Evolutionary conservation across 108 stramenopile species (phyloP).

Genomic region (Seminavis robusta): DNA sequence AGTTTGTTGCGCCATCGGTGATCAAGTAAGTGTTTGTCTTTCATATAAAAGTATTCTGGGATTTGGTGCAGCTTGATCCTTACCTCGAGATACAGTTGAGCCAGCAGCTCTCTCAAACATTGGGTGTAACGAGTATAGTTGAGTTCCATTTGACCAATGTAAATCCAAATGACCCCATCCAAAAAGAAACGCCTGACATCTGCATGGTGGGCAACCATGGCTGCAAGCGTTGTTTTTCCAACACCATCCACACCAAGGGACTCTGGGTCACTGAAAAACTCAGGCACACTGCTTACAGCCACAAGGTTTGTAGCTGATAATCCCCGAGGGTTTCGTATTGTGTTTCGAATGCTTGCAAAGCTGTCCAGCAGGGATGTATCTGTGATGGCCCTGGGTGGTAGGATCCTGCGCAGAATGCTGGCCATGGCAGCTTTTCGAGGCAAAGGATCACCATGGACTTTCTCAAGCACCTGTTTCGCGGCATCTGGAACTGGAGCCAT

Average conservation of each 20-base stretch:
- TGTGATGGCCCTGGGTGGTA: slow-evolving; percentile 40
- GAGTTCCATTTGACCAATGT: slow-evolving; percentile 44
- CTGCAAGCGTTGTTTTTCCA: slow-evolving; percentile 75
- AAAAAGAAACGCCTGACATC: slow-evolving; percentile 59
- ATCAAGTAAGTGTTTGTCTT: no score
- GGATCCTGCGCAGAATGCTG: slow-evolving; percentile 47
- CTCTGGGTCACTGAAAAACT: slow-evolving; percentile 16
- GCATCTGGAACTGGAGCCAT: slow-evolving; percentile 38
- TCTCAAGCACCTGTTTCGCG: slow-evolving; percentile 49
- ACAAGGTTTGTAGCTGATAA: slow-evolving; percentile 41
- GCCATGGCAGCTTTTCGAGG: slow-evolving; percentile 29
- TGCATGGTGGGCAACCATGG: slow-evolving; percentile 55
- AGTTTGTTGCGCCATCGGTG: no score
- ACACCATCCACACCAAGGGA: slow-evolving; percentile 49
- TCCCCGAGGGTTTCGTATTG: slow-evolving; percentile 32
- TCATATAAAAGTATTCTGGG: no score
- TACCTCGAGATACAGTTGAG: slow-evolving; percentile 44
- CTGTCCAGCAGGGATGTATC: slow-evolving; percentile 32
- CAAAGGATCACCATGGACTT: slow-evolving; percentile 46
- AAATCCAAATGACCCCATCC: slow-evolving; percentile 67
- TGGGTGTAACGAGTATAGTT: slow-evolving; percentile 52
- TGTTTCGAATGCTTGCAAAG: slow-evolving; percentile 39
- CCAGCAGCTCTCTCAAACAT: slow-evolving; percentile 40
- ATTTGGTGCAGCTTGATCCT: no score
- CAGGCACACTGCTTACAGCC: slow-evolving; percentile 43